These are phyloP conservation scores for Vigna unguiculata DNA, from an alignment of 306 rosid genomes.

Conservation along the genomic window DNA sequence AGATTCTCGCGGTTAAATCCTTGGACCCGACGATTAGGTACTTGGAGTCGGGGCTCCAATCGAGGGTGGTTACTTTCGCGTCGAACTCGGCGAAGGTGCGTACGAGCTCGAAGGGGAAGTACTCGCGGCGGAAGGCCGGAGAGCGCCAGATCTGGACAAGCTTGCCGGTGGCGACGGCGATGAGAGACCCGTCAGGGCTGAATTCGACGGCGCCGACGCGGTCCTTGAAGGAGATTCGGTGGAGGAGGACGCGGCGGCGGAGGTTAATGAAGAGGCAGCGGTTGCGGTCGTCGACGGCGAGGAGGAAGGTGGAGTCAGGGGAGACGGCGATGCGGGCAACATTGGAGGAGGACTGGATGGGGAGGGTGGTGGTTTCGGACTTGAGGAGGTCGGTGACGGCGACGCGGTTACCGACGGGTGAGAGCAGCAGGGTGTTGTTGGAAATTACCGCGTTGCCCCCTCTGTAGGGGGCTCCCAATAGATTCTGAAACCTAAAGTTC, in stretches of 20 bases:
- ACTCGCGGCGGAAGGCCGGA: slow-evolving; percentile 73
- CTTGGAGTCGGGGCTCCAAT: slow-evolving; percentile 82
- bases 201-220: slow-evolving; percentile 63
- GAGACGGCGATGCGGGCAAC: slow-evolving; percentile 80
- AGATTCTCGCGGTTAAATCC: slow-evolving; percentile 79
- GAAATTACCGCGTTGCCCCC: slow-evolving; percentile 81
- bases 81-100: slow-evolving; percentile 73
- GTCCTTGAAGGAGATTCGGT: slow-evolving; percentile 80
- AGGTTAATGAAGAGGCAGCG: slow-evolving; percentile 89
- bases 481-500: slow-evolving; percentile 92
- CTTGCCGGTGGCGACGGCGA: slow-evolving; percentile 85
- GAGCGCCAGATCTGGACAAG: slow-evolving; percentile 88
- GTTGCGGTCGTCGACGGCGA: slow-evolving; percentile 73
- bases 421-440: slow-evolving; percentile 68
- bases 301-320: slow-evolving; percentile 76
- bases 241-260: slow-evolving; percentile 85
- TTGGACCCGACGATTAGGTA: slow-evolving; percentile 81
- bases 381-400: slow-evolving; percentile 82
- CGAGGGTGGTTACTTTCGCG: slow-evolving; percentile 65
- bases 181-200: slow-evolving; percentile 66
- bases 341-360: slow-evolving; percentile 80
- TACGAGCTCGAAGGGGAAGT: slow-evolving; percentile 74
- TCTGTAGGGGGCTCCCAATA: slow-evolving; percentile 94
- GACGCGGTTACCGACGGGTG: slow-evolving; percentile 90
- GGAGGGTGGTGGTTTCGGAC: slow-evolving; percentile 74